phyloP scores from a whole-genome alignment of 129 eudicot genomes.

The Cynara cardunculus region DNA sequence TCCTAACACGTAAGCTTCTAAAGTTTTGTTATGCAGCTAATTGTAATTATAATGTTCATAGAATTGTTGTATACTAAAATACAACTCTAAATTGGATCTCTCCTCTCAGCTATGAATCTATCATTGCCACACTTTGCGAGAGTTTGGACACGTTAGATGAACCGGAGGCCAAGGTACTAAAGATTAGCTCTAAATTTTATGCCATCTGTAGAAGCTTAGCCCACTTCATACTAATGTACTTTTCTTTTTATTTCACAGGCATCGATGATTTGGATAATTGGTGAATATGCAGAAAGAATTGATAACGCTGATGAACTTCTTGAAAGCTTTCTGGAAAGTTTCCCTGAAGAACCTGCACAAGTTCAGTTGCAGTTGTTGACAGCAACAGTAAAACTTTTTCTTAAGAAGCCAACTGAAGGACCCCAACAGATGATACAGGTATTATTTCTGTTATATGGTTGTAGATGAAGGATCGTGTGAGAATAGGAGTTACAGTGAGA shows the following conservation, averaged over 20 bases:
- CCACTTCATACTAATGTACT: background rate
- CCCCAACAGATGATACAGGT: constrained; percentile 99
- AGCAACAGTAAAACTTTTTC: constrained; percentile 89
- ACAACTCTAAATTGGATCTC: background rate
- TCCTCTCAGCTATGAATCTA: constrained; percentile 72
- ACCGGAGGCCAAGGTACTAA: constrained; percentile 87
- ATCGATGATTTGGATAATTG: constrained; percentile 96
- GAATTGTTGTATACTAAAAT: background rate
- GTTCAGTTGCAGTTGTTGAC: constrained; percentile 91
- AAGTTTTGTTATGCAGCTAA: background rate
- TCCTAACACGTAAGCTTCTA: constrained; percentile 73
- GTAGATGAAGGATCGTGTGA: no score
- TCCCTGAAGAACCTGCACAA: constrained; percentile 96
- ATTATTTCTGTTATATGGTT: constrained; percentile 5
- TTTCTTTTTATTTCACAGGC: constrained; percentile 42
- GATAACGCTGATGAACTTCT: constrained; percentile 97
- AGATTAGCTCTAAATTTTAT: background rate
- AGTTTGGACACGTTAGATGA: constrained; percentile 91
- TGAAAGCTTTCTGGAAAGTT: constrained; percentile 83
- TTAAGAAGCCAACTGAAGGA: constrained; percentile 94
- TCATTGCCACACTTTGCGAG: constrained; percentile 95
- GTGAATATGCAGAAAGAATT: constrained; percentile 96
- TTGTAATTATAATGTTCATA: background rate
- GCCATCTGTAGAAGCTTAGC: background rate
- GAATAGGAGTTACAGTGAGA: no score